phyloP scores from a whole-genome alignment of 192 early-diverging fungal species.

The Coemansia sp. region DNA sequence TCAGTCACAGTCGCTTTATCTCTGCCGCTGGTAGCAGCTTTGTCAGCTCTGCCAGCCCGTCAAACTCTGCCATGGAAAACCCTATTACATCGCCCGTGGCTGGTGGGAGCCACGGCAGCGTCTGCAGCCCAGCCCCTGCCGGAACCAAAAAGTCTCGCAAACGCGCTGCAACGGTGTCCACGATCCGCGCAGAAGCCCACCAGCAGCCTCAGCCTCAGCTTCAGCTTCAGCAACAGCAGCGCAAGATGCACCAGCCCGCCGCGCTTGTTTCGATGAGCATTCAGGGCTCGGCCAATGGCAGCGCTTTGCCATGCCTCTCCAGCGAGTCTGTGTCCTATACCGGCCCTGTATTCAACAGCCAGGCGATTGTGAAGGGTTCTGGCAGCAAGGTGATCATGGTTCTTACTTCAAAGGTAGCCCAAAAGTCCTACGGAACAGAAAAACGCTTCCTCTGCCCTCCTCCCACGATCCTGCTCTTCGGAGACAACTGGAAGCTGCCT shows the following conservation, averaged over 20 bases:
- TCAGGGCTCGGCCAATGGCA: constrained; percentile 5
- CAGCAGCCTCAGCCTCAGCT: constrained; percentile 9
- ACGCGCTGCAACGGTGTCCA: constrained; percentile 47
- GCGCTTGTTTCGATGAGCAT: constrained; percentile 14
- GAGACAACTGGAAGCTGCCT: constrained; percentile 69
- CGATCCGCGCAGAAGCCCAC: constrained; percentile 21
- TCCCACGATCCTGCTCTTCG: constrained; percentile 77
- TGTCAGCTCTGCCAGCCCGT: not conserved
- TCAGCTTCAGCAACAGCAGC: not conserved
- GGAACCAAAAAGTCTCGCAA: constrained; percentile 37
- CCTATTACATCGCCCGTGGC: constrained; percentile 9
- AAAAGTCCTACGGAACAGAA: constrained; percentile 93
- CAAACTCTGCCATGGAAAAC: constrained; percentile 10
- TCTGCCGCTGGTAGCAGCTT: constrained; percentile 5
- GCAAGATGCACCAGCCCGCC: constrained; percentile 10
- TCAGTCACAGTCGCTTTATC: constrained; percentile 21
- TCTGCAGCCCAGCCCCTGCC: constrained; percentile 26
- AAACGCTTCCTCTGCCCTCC: constrained; percentile 89
- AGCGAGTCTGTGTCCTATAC: constrained; percentile 13
- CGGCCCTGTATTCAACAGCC: constrained; percentile 49
- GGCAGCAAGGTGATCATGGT: constrained; percentile 68
- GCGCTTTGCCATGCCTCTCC: not conserved
- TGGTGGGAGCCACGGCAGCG: not conserved
- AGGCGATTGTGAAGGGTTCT: constrained; percentile 47
- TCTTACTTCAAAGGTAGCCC: constrained; percentile 83